Percentiles rank a stretch among this genome's conserved stretches.
These are phyloP conservation scores for Suhomyces bokatorum DNA, from an alignment of 1,139 yeast species.

Conservation along the genomic window DNA sequence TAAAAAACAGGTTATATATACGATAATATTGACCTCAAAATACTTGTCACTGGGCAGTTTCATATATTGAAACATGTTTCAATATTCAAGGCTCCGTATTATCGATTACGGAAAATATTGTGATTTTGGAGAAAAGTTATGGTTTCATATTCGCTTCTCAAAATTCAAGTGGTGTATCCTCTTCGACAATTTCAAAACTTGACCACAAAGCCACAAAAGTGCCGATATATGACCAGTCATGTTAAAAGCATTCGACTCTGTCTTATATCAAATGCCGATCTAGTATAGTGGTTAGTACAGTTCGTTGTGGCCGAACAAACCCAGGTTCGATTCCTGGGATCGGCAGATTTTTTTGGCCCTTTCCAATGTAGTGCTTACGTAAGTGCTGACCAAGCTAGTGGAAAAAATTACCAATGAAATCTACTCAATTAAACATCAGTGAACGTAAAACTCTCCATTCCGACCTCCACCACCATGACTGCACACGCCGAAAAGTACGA, in stretches of 20 bases:
- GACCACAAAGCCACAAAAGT: no score
- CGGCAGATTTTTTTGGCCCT: constrained; percentile 32
- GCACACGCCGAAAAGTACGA: constrained; percentile 19
- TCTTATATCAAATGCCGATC: constrained; percentile 15
- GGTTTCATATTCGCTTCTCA: no score
- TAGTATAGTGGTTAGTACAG: constrained; percentile 56
- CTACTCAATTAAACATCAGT: constrained; percentile 7
- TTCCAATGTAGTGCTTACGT: not conserved
- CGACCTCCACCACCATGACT: constrained; percentile 13
- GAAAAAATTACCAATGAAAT: constrained; percentile 14
- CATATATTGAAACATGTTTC: no score
- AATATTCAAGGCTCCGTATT: no score
- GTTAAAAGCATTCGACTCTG: no score
- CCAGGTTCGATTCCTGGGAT: constrained; percentile 61
- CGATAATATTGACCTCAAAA: no score
- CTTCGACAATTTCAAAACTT: no score
- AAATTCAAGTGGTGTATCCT: no score
- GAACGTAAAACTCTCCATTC: not conserved
- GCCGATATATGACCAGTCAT: not conserved
- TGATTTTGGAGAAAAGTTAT: no score
- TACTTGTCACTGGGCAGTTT: no score
- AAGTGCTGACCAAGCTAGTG: constrained; percentile 2
- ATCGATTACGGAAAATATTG: no score
- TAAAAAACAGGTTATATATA: no score
- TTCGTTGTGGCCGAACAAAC: constrained; percentile 58